These are phyloP conservation scores for Hymenoscyphus linearis DNA, from an alignment of 2,329 filamentous ascomycete genomes.

Conservation along the genomic window DNA sequence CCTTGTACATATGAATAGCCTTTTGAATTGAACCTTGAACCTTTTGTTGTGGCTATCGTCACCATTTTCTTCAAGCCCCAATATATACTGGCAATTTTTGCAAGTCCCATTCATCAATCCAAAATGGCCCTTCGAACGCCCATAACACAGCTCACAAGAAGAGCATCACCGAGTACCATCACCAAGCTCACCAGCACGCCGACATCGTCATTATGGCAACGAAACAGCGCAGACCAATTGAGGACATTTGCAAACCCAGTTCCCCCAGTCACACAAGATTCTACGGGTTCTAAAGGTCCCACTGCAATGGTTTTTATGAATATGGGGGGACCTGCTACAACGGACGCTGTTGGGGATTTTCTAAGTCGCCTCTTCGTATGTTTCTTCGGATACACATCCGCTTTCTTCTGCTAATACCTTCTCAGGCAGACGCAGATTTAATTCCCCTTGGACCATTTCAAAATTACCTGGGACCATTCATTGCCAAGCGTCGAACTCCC, in stretches of 20 bases:
- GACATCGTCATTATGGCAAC: constrained; percentile 35
- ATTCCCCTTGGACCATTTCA: constrained; percentile 94
- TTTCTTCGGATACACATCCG: background rate
- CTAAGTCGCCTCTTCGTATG: constrained; percentile 86
- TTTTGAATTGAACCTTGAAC: background rate
- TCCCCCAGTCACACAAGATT: constrained; percentile 76
- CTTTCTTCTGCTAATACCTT: constrained; percentile 5
- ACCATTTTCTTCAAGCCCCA: background rate
- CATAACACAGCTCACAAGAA: constrained; percentile 28
- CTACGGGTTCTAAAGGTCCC: constrained; percentile 65
- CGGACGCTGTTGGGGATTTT: constrained; percentile 83
- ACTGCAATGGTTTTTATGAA: constrained; percentile 99
- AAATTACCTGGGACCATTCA: constrained; percentile 81
- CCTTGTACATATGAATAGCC: background rate
- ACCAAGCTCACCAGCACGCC: constrained; percentile 28
- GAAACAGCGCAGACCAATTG: constrained; percentile 30
- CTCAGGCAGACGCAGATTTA: constrained; percentile 80
- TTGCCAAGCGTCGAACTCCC: constrained; percentile 80
- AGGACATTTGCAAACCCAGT: constrained; percentile 55
- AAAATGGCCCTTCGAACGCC: constrained; percentile 39
- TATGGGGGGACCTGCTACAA: constrained; percentile 92
- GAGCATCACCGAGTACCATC: constrained; percentile 25
- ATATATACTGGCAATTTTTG: background rate
- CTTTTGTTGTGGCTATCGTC: background rate
- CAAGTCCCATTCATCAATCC: constrained; percentile 26